Evolutionary conservation across 192 early-diverging fungal genomes (phyloP).

Genomic region (Haplosporangium gracile): DNA sequence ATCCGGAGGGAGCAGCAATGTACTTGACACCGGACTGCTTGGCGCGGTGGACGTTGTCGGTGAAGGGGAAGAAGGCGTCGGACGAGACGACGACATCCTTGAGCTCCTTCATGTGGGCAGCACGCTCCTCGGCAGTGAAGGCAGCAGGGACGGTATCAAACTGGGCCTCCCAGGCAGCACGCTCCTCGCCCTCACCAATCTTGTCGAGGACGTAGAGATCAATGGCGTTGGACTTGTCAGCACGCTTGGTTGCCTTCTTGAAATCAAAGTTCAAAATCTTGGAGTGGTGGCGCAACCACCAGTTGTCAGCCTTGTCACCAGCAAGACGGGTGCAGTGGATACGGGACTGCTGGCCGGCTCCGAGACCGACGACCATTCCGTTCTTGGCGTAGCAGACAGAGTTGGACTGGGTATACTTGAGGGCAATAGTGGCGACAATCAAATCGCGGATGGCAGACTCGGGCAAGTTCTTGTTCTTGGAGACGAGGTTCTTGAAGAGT

Average conservation of each 20-base stretch:
- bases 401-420: slow-evolving; percentile 99
- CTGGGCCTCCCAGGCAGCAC: slow-evolving; percentile 80
- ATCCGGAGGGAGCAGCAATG: slow-evolving; percentile 93
- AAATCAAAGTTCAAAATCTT: slow-evolving; percentile 92
- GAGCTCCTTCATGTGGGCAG: slow-evolving; percentile 77
- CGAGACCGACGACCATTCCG: slow-evolving; percentile 96
- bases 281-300: slow-evolving; percentile 98
- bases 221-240: slow-evolving; percentile 97
- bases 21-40: slow-evolving; percentile 86
- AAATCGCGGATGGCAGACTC: slow-evolving; percentile 83
- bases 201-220: slow-evolving; percentile 94
- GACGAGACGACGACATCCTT: slow-evolving; percentile 86
- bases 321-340: slow-evolving; percentile 99
- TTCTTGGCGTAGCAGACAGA: slow-evolving; percentile 99
- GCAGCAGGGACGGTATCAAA: slow-evolving; percentile 86
- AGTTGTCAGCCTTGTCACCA: slow-evolving; percentile 99
- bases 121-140: slow-evolving; percentile 85
- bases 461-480: slow-evolving; percentile 80
- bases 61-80: slow-evolving; percentile 99
- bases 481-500: slow-evolving; percentile 90
- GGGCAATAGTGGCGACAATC: slow-evolving; percentile 96
- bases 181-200: slow-evolving; percentile 82
- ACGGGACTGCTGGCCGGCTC: slow-evolving; percentile 98
- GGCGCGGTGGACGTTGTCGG: slow-evolving; percentile 93
- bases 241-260: slow-evolving; percentile 89